Base-by-base conservation (phyloP, 176 grass and related monocot species). In the Hordeum marinum region DNA sequence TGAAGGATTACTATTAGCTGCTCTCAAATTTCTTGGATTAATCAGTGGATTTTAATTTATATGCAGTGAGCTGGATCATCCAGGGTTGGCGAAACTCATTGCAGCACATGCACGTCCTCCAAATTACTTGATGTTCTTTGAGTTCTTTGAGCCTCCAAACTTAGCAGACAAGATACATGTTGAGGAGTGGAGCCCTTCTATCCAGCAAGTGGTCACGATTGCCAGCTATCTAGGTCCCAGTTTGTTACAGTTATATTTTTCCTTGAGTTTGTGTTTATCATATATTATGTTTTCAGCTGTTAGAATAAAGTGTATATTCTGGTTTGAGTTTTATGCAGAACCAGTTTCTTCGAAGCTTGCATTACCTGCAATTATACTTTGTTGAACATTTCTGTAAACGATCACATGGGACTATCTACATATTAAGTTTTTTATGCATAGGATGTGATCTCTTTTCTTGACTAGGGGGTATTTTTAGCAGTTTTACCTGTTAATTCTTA, bases 121-220 rank as follows among this genome's bases (percentile, higher is more conserved):
- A 1, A 94, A 95, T 86, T 98, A 98, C 84, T 71, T 91, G 68
- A 59, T 94, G 66, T 95, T 98, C 85, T 98, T 94, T 64, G 83
- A 98, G n/a, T 89, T 94, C 65, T 98, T 95, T 18, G 91, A 98
- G 65, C 89, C 93, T 63, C 90, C 91, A 83, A 98, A 95, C 81
- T 85, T 95, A 64, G 89, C 89, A 7, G 96, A 95, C 8, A 98
- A 94, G 81, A 80, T 98, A 70, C 96, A 98, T 48, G 58, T 94
- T 0, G 91, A 98, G 45, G 96, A 95, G 50, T 98, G 96, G 96
- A 88, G 24, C 62, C 93, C 96, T 36, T 84, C 85, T 75, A 50
- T 87, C 13, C 77, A 95, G 43, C 86, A 93, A 87, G 90, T 91
- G 34, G 45, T 98, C 35, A 50, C 60, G 41, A 95, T 94, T 83